Base-by-base conservation (phyloP, 148 eudicot genomes). In the Nepenthes mirabilis region DNA sequence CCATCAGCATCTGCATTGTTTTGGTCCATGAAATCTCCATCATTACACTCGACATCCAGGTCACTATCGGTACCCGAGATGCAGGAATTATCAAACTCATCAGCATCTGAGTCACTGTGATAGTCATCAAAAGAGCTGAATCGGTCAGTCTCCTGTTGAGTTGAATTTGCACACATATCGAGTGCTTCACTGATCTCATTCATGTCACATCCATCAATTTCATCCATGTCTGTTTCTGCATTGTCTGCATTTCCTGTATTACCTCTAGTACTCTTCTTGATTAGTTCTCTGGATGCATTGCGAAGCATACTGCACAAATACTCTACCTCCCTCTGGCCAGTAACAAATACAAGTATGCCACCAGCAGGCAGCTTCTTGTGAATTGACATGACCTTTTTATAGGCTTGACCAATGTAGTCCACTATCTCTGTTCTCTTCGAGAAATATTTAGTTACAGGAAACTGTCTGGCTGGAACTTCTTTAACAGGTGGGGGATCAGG, bases 321-420 rank as follows among this genome's bases (percentile, higher is more conserved):
- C 62, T 84, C 99, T 34, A 88, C 96, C 80, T 93, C 96, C 65
- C 84, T 79, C 79, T 84, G 91, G 55, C 99, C 95, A 33, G 96
- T 93, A 49, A 86, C 91, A 69, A 93, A 93, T 34, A 89, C 89
- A 67, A 93, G 96, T 76, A 88, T 79, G 65, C 96, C 99, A 61
- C 99, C 96, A 65, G 87, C 79, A 67, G 98, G 96, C 66, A 84
- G 66, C 66, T 68, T 83, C 80, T 86, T 93, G 87, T 93, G 99
- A 77, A 88, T 93, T 49, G 86, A 62, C 59, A 93, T 49, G 55
- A 93, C 91, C 68, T 77, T 93, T 56, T 77, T 93, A 71, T 78
- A 86, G 52, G 99, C 96, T 77, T 84, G 85, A 53, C 96, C 99
- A 61, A 93, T 55, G 66, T 88, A 93, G 68, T 93, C 89, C n/a